Base-by-base conservation (phyloP, 148 eudicot genomes). In the Rheum nobile region DNA sequence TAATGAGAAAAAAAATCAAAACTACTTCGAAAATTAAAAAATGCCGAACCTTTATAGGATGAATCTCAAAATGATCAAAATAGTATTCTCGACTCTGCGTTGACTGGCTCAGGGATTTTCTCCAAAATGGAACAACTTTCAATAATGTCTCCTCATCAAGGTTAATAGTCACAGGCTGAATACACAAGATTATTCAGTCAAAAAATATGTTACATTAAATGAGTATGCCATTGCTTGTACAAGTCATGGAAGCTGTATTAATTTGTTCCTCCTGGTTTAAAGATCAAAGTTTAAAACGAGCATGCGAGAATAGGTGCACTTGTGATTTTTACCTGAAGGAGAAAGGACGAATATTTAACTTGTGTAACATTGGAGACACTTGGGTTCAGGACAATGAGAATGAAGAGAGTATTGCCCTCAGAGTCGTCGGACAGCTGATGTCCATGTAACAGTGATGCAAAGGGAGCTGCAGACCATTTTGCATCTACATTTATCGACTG, bases 51-150 rank as follows among this genome's bases (percentile, higher is more conserved):
- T 91, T 96, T 70, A 96, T 72, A 55, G 99, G 99, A 83, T 90
- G 99, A 74, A 96, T 89, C 89, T 92, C 99, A 79, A 96, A 96
- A 82, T 90, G 96, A 79, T 92, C 99, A 81, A 96, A 92, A 83
- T 96, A 96, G 81, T 96, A 96, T 38, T 87, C 90, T 77, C 75
- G 96, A 83, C 97, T 84, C 73, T 83, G 85, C 47, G 85, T 77
- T 61, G 97, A 80, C 61, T 89, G 86, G 75, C 94, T 88, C 47
- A 92, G 96, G 73, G 99, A 96, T 75, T 77, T 82, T 83, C 99
- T 90, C 96, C 90, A 96, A 81, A 90, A 96, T 41, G 96, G 94
- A 43, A 88, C 96, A 46, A 92, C 81, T 84, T 74, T 92, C 99
- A 96, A 90, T 17, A 96, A 84, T 39, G 96, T 92, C 79, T 90